A percentile compares a stretch with the other conserved stretches of the same genome.
Conservation (phyloP, 306 rosid genomes). For the Rubus parviflorus region DNA sequence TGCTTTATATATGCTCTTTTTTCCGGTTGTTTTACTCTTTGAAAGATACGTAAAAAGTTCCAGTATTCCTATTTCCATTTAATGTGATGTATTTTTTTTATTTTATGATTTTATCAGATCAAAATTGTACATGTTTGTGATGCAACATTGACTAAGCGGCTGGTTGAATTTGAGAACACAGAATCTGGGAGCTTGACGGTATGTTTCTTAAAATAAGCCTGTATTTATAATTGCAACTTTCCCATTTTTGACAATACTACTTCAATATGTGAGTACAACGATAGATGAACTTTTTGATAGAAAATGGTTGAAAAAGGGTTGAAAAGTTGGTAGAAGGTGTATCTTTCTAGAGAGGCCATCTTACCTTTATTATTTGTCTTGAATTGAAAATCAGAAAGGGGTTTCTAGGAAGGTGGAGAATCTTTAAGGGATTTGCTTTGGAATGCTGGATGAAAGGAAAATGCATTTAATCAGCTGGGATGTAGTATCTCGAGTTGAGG, state of each 20-base stretch:
- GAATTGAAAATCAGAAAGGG: neutral
- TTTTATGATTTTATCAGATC: slow-evolving; percentile 44
- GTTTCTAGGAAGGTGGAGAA: neutral
- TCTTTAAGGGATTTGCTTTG: neutral
- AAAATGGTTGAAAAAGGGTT: neutral
- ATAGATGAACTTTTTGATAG: neutral
- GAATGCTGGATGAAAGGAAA: neutral
- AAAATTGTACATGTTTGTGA: slow-evolving; percentile 88
- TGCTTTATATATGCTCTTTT: neutral
- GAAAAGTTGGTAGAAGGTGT: neutral
- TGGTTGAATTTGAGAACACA: slow-evolving; percentile 88
- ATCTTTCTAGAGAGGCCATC: neutral
- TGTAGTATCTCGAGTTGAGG: too few relatives aligned
- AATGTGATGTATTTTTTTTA: neutral
- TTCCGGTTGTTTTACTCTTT: neutral
- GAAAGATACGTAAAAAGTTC: neutral
- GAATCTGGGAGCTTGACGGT: slow-evolving; percentile 90
- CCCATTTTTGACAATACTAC: neutral
- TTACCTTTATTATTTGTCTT: neutral
- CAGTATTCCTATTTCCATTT: neutral
- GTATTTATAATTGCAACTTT: neutral
- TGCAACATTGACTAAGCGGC: slow-evolving; percentile 77
- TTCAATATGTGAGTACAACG: slow-evolving; percentile 37
- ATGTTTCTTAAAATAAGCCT: slow-evolving; percentile 14
- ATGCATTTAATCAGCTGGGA: too few relatives aligned